Base-by-base conservation (phyloP, 2,329 filamentous ascomycete genomes). In the Septoria petroselini region DNA sequence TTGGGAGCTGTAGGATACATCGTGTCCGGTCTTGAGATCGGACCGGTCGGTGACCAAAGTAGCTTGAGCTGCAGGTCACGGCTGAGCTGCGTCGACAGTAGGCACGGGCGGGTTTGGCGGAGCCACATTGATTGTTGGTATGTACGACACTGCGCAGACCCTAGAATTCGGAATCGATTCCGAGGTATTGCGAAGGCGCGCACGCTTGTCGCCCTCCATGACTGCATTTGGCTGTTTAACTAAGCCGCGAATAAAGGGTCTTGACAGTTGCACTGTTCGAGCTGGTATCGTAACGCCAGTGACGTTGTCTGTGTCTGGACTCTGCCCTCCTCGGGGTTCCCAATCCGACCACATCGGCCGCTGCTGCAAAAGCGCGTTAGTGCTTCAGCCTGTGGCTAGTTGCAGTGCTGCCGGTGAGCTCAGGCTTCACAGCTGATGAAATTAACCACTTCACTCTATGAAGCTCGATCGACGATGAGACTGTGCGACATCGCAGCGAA, bases 71-170 rank as follows among this genome's bases (percentile, higher is more conserved):
- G 27, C 41, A 48, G 49, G 54, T 55, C 52, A 53, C 55, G 48
- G 41, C 43, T 41, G 19, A 50, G 51, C 44, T 45, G 17, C 33
- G 29, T 25, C 42, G 29, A 25, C 40, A 27, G 43, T 15, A 45
- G 50, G 43, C 41, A 41, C 50, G 42, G 50, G 41, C 53, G 53
- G 50, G 39, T 43, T 39, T 35, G 50, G 51, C 47, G 53, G 53
- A 53, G 50, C 47, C 47, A 50, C 40, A 30, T 27, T 49, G 40
- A 30, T 27, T 49, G 40, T 49, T 46, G 53, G 43, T 50, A 41
- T 39, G 45, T 44, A 48, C 37, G 44, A 46, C 47, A 47, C 39
- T 17, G 30, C 48, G 38, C 53, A 50, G 31, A 43, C 48, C 48
- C 48, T 33, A 29, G 51, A 53, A n/a, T n/a, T n/a, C n/a, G n/a